Evolutionary conservation across 768 basidiomycete species (phyloP), one percentile per base, ranked within the genome.

Genomic region (Auriscalpium microsporum): DNA sequence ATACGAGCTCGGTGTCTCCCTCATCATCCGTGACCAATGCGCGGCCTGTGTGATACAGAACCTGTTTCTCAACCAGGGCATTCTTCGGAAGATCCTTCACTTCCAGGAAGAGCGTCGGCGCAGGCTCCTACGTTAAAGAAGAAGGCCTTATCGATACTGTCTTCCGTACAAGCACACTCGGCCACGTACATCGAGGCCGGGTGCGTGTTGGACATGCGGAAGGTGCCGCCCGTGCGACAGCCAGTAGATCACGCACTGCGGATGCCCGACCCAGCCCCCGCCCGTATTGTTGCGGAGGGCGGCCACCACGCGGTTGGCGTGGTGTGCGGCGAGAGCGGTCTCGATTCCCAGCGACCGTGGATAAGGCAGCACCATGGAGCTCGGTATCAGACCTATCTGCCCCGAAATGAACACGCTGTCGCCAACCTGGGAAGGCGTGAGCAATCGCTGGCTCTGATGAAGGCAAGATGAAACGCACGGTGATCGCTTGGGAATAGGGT

Each of bases 401-500:
- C 96, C 96, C 1, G 96, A 96, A 54, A 98, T 75, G 61, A 90
- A 92, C n/a, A 93, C 72, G 6, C 80, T 80, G 51, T 87, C 80
- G 59, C 79, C 82, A 46, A 79, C 83, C 93, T 95, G 62, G 8
- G 40, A 52, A 56, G 28, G 16, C 33, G 19, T 57, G 44, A 48
- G 13, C 21, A 36, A 21, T 23, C 14, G 51, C 6, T 36, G 40
- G 10, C 49, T 48, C n/a, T 48, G 14, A 23, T 21, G 16, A 33
- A 35, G 10, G 9, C 14, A 33, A 33, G 21, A 19, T 48, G 33
- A 17, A 45, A 59, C 83, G 63, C 52, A 94, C 95, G 51, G 77
- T 75, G 60, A 97, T 81, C 2, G 92, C 88, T 71, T 99, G 96
- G 4, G 93, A 96, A 69, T 99, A 99, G 4, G 96, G 96, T 0